Evolutionary conservation across 208 protist genomes (phyloP).

Genomic region (Leptomonas seymouri): DNA sequence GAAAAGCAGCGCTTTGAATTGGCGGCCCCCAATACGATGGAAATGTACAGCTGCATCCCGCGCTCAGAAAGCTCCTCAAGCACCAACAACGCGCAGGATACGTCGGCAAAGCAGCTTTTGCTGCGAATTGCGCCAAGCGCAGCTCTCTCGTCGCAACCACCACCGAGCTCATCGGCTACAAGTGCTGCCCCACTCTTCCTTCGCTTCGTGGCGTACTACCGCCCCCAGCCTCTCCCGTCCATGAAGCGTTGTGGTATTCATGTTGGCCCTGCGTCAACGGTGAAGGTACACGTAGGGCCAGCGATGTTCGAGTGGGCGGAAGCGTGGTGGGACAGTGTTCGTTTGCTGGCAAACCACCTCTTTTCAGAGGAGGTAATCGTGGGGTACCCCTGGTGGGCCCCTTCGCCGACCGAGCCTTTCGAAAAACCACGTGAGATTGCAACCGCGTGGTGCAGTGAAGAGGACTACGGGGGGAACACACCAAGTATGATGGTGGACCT

Average conservation of each 20-base stretch:
- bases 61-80: not conserved
- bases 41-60: not conserved
- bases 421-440: not conserved
- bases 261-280: constrained; percentile 7
- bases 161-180: not conserved
- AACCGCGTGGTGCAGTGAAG: not conserved
- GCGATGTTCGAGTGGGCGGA: constrained; percentile 26
- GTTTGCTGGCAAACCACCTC: constrained; percentile 29
- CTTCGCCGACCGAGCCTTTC: not conserved
- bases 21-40: constrained; percentile 1
- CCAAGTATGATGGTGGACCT: constrained; percentile 9
- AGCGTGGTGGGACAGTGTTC: constrained; percentile 31
- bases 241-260: constrained; percentile 8
- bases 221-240: constrained; percentile 24
- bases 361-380: constrained; percentile 22
- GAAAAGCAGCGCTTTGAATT: constrained; percentile 30
- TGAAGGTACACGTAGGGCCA: constrained; percentile 10
- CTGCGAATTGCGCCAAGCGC: constrained; percentile 2
- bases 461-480: constrained; percentile 1
- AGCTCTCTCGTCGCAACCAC: not conserved
- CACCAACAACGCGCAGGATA: not conserved
- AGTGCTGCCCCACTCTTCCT: constrained; percentile 11
- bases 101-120: not conserved
- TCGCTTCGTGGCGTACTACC: constrained; percentile 12
- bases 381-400: constrained; percentile 28